Evolutionary conservation across 2,329 filamentous ascomycete species (phyloP), one percentile per base, ranked within the genome.

Genomic region (Neonectria ditissima): DNA sequence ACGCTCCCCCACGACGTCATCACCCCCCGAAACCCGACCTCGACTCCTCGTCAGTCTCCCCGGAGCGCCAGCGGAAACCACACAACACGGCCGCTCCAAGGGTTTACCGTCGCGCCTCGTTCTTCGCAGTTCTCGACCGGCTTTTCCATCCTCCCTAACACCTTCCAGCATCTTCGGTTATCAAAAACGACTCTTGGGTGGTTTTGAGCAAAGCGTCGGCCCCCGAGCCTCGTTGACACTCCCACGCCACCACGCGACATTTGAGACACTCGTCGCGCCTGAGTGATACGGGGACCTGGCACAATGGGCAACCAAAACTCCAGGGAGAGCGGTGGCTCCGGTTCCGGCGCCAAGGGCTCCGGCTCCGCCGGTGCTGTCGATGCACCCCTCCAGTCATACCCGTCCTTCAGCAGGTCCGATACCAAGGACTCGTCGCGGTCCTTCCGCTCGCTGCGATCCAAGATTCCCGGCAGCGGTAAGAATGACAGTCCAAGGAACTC

Each of bases 401-500:
- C 94, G 28, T 97, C 95, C 28, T 95, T 98, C 77, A 92, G 91
- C 81, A 91, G 92, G 77, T 93, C 94, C 60, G 95, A 98, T 77
- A 98, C 95, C 28, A 95, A 94, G 78, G 94, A 97, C 69, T 97
- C 94, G 7, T 89, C 91, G 32, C 91, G 94, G 69, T 97, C 94
- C 5, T 90, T 97, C 78, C 89, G 92, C 70, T 91, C 89, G 41
- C 87, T 98, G 70, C 88, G 93, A 65, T 97, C 93, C 66, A 97
- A 97, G 81, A 97, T 97, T 64, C 93, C 92, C 2, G 92, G 91
- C 37, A 84, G 79, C 69, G 84, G 84, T 66, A 92, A 88, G 75
- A 88, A 83, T 48, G 94, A 97, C 75, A 97, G 94, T 77, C 94
- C 94, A 22, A 87, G 93, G 69, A 89, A 86, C 69, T 97, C 94